Evolutionary conservation across 2,329 filamentous ascomycete species (phyloP).

Genomic region (Cladosporium sp.): DNA sequence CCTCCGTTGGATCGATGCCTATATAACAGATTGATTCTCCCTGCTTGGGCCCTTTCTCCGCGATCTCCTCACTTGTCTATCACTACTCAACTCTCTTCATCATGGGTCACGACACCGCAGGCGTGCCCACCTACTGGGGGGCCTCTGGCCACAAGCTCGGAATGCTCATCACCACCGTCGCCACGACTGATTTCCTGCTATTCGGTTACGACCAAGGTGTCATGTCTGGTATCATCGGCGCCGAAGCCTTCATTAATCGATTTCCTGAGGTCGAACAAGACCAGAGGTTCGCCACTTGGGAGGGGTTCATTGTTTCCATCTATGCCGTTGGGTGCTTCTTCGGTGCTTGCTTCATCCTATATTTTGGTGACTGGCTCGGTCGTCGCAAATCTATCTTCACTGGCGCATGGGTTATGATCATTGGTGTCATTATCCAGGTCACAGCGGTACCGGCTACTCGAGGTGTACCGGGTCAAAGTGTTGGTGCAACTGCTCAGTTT

Average conservation of each 20-base stretch:
- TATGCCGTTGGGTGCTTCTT: constrained; percentile 14
- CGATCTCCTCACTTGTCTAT: constrained; percentile 7
- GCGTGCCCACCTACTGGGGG: constrained; percentile 22
- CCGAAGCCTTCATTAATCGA: constrained; percentile 54
- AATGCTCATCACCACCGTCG: constrained; percentile 54
- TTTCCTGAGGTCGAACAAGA: constrained; percentile 42
- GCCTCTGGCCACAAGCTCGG: constrained; percentile 41
- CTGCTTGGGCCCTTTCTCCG: neutral
- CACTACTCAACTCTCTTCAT: neutral
- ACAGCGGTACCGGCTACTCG: constrained; percentile 35
- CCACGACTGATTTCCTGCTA: constrained; percentile 56
- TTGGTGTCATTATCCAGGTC: constrained; percentile 45
- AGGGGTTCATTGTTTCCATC: constrained; percentile 36
- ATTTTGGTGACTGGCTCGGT: constrained; percentile 11
- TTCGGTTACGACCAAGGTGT: constrained; percentile 26
- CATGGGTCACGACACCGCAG: constrained; percentile 18
- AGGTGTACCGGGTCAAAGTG: constrained; percentile 18
- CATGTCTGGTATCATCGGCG: constrained; percentile 56
- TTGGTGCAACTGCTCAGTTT: constrained; percentile 35
- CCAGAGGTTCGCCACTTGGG: constrained; percentile 31
- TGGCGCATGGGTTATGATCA: constrained; percentile 38
- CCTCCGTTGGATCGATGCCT: constrained; percentile 8
- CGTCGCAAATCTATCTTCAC: constrained; percentile 13
- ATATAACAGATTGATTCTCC: constrained; percentile 6
- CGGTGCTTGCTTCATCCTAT: constrained; percentile 9